These are phyloP conservation scores for Calonectria naviculata DNA, from an alignment of 2,329 filamentous ascomycete genomes.

Conservation along the genomic window DNA sequence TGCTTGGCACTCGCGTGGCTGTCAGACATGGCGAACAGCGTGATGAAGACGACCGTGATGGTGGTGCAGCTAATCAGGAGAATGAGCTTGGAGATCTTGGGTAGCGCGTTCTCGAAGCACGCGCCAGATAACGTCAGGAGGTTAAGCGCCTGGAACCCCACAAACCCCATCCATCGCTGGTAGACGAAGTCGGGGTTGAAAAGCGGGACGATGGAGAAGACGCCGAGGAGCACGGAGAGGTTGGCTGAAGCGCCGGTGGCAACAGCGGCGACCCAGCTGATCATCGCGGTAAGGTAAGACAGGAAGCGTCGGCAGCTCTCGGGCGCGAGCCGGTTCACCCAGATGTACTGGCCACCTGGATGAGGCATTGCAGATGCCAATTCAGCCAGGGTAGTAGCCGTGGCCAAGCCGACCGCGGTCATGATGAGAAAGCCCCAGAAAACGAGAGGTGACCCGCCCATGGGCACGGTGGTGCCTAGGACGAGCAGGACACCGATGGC, in stretches of 20 bases:
- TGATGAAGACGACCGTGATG: constrained; percentile 36
- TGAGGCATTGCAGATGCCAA: constrained; percentile 43
- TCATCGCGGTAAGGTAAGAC: constrained; percentile 38
- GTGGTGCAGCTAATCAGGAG: constrained; percentile 40
- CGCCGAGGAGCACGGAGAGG: constrained; percentile 34
- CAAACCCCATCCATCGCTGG: constrained; percentile 41
- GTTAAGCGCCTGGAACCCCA: constrained; percentile 41
- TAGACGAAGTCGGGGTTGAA: constrained; percentile 38
- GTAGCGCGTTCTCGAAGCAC: constrained; percentile 38
- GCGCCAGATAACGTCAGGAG: constrained; percentile 30
- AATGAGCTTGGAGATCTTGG: constrained; percentile 38
- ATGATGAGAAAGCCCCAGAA: constrained; percentile 42
- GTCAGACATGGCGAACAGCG: constrained; percentile 40
- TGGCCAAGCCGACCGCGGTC: constrained; percentile 37
- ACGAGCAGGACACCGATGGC: constrained; percentile 36
- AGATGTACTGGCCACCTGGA: constrained; percentile 43
- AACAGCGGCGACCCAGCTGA: constrained; percentile 42
- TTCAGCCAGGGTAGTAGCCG: constrained; percentile 41
- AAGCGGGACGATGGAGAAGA: constrained; percentile 34
- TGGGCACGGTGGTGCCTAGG: constrained; percentile 33
- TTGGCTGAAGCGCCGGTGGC: constrained; percentile 38
- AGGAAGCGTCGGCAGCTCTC: constrained; percentile 23
- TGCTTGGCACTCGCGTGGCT: constrained; percentile 26
- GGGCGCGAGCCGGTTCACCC: constrained; percentile 38
- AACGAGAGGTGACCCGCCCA: constrained; percentile 37